Conservation (phyloP, 116 monocot species). For the Trichopus zeylanicus region DNA sequence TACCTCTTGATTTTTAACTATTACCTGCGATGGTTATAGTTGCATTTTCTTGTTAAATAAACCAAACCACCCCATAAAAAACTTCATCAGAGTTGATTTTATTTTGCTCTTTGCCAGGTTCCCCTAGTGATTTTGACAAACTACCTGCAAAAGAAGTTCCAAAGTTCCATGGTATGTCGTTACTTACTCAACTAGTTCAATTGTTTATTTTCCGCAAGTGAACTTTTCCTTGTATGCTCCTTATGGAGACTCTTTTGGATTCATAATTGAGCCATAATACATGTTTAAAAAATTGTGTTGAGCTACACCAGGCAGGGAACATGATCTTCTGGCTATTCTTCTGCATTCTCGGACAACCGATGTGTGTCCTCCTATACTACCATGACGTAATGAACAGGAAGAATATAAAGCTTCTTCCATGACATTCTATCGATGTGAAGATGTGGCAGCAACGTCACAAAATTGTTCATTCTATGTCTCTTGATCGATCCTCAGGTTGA, state of each 20-base stretch:
- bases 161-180: slow-evolving; percentile 51
- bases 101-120: slow-evolving; percentile 31
- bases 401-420: slow-evolving; percentile 12
- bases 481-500: too few relatives aligned
- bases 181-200: not conserved
- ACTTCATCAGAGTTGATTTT: not conserved
- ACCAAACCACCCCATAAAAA: too few relatives aligned
- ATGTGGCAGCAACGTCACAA: not conserved
- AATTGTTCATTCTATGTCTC: not conserved
- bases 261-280: not conserved
- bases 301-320: slow-evolving; percentile 33
- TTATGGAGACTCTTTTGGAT: not conserved
- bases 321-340: slow-evolving; percentile 99
- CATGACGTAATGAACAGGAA: slow-evolving; percentile 91
- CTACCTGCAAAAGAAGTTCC: slow-evolving; percentile 75
- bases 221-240: not conserved
- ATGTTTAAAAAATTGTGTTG: not conserved
- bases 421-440: not conserved
- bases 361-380: slow-evolving; percentile 92
- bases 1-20: not conserved
- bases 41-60: not conserved
- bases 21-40: not conserved
- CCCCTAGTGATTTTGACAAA: slow-evolving; percentile 81
- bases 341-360: slow-evolving; percentile 89
- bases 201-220: not conserved